Evolutionary conservation across 768 basidiomycete species (phyloP), one percentile per base, ranked within the genome.

Genomic region (Goffeauzyma gilvescens): DNA sequence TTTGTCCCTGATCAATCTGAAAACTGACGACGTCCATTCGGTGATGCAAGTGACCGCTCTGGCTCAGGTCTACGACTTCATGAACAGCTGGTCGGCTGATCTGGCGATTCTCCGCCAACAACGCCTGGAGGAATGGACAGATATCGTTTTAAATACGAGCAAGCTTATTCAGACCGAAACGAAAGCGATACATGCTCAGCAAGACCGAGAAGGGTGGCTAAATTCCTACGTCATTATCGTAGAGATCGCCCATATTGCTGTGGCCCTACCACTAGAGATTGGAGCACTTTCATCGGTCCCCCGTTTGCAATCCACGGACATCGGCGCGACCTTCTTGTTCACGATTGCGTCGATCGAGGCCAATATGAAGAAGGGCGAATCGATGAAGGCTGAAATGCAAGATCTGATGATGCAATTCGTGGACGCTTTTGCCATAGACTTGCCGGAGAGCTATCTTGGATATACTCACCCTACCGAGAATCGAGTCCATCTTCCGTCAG

Each of bases 1-100:
- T 22, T 8, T n/a, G 2, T 8, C 2, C 6, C 17, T 9, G 6
- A 23, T 45, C 15, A 38, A 39, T 18, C 30, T 38, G 2, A 45
- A 17, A 42, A 46, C 23, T 30, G 41, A 14, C 6, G 36, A 35
- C 8, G 75, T 85, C 2, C 84, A 95, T 55, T 86, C 89, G 1
- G 81, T 90, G 25, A 78, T 93, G 79, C 86, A 87, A 59, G 79
- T 89, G 8, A 83, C 82, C 50, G 89, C 90, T 0, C 78, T 95
- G 38, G 79, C 79, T 17, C 82, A 90, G 57, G 67, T 95, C 6
- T 82, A 79, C 13, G 89, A 95, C 58, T 52, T 63, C 1, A 53
- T 62, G 32, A 52, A 49, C 26, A 49, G 38, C 53, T 55, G 50
- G 59, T 52, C 85, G 77, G 72, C 73, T 9, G 87, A 93, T 58